Evolutionary conservation across 108 stramenopile species (phyloP).

Genomic region (Stephanodiscus triporus): DNA sequence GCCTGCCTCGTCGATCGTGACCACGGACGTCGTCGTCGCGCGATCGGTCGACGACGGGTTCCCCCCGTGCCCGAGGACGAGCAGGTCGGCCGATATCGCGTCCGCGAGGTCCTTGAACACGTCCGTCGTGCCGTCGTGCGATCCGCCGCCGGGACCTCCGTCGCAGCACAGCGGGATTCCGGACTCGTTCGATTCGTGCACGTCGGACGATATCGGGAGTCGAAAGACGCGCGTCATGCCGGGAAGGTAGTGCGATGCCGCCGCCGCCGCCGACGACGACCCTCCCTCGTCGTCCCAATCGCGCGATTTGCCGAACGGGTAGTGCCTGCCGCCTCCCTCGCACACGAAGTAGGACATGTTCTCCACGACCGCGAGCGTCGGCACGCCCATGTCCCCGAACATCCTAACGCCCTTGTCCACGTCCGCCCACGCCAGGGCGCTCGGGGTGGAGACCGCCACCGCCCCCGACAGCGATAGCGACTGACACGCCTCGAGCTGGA

Average conservation of each 20-base stretch:
- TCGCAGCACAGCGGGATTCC: constrained; percentile 70
- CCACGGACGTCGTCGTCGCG: constrained; percentile 9
- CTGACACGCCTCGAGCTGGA: constrained; percentile 96
- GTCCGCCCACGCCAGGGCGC: constrained; percentile 91
- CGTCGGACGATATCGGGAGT: constrained; percentile 71
- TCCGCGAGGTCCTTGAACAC: constrained; percentile 62
- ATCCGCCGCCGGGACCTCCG: constrained; percentile 34
- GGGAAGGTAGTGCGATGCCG: constrained; percentile 17
- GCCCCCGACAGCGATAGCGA: constrained; percentile 92
- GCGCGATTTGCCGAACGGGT: constrained; percentile 80
- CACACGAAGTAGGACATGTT: constrained; percentile 97
- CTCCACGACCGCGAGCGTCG: constrained; percentile 95
- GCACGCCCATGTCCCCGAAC: constrained; percentile 93
- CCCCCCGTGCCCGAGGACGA: constrained; percentile 59
- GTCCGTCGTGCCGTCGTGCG: constrained; percentile 52
- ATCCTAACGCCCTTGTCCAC: constrained; percentile 96
- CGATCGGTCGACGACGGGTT: constrained; percentile 29
- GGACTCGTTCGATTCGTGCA: constrained; percentile 71
- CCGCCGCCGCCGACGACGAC: neutral
- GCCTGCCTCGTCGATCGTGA: constrained; percentile 46
- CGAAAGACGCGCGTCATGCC: constrained; percentile 62
- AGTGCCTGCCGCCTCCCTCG: constrained; percentile 79
- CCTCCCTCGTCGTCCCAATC: constrained; percentile 2
- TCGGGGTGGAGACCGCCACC: constrained; percentile 99
- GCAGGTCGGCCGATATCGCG: constrained; percentile 71